Evolutionary conservation across 2,329 filamentous ascomycete species (phyloP), one percentile per base, ranked within the genome.

Genomic region (Epichloe gansuensis): DNA sequence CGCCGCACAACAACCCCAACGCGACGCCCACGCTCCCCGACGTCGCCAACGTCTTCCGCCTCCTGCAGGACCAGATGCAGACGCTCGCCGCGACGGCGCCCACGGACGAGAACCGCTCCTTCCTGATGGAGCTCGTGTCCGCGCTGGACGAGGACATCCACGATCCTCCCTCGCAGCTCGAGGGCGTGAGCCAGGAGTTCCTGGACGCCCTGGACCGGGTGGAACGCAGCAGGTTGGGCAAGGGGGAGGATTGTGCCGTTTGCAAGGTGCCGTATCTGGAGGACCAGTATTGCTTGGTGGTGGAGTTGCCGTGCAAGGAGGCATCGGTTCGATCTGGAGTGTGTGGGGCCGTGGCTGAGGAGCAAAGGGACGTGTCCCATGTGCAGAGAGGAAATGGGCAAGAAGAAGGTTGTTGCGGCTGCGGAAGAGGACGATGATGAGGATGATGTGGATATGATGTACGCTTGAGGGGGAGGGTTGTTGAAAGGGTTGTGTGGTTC

Each of bases 321-420:
- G 42, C 82, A 85, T 64, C 68, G 67, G 48, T 85, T 82, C 62
- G 82, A 85, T 60, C 66, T 85, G n/a, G 82, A 85, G 67, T 85
- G 82, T 60, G 80, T 85, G 2, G 77, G 75, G 3, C 81, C 82
- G 6, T 85, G 82, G 82, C 63, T 85, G 63, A 69, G 75, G 63
- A 75, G 78, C 60, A 82, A 84, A 66, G 81, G 81, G 39, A 82
- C 73, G 35, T 85, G 81, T 63, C 81, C 81, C 41, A 71, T 84
- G 69, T 83, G 81, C 64, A 69, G 82, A 55, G 74, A 77, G 63
- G 78, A 82, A 60, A 66, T 85, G 67, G 74, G 71, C 35, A 75
- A 76, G 71, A 80, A 78, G 71, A 70, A 72, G 62, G 69, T 72
- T 54, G 62, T 66, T n/a, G 68, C 12, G 41, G 7, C 69, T 17